Evolutionary conservation across 83 land plant genomes (phyloP).

Genomic region (Thuja plicata): DNA sequence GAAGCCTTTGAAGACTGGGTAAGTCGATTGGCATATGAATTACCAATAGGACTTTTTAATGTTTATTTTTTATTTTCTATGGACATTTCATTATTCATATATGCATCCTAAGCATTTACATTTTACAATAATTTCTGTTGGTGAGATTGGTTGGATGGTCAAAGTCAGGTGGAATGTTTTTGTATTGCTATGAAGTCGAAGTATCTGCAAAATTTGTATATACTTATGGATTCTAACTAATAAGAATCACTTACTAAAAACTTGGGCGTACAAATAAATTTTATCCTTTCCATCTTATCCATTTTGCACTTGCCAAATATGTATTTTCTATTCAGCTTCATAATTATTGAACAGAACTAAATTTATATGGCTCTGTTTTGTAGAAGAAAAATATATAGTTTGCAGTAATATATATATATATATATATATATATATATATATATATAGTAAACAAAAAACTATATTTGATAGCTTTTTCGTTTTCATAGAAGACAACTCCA

Average conservation of each 20-base stretch:
- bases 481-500: too few species aligned
- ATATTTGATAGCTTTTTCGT: too few species aligned
- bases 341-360: background rate
- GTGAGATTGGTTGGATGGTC: background rate
- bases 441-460: too few species aligned
- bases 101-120: background rate
- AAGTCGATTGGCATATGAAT: background rate
- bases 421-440: too few species aligned
- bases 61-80: background rate
- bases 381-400: too few species aligned
- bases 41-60: background rate
- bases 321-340: background rate
- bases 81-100: background rate
- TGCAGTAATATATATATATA: too few species aligned
- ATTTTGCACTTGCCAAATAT: conserved; percentile 1
- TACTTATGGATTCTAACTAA: background rate
- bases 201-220: background rate
- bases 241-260: background rate
- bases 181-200: background rate
- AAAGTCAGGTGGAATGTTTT: background rate
- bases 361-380: background rate
- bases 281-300: background rate
- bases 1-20: conserved; percentile 15
- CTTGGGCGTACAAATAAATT: background rate
- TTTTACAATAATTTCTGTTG: background rate